These are phyloP conservation scores for Blastomyces gilchristii DNA, from an alignment of 2,329 filamentous ascomycete genomes.

Conservation along the genomic window DNA sequence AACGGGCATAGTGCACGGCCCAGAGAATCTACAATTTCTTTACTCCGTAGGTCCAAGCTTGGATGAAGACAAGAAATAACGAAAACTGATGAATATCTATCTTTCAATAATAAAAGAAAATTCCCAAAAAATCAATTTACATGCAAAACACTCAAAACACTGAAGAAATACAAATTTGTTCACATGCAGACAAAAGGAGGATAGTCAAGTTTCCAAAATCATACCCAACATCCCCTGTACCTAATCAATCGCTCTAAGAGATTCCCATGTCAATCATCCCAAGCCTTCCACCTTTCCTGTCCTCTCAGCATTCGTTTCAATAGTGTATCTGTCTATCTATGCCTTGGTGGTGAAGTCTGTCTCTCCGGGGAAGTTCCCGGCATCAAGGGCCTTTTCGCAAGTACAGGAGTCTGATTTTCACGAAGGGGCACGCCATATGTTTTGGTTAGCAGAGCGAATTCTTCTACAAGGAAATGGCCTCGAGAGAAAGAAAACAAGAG, in stretches of 20 bases:
- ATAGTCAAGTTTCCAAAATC: no score
- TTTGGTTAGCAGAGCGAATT: not conserved
- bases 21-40: no score
- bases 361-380: slow-evolving; percentile 58
- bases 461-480: not conserved
- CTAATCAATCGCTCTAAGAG: no score
- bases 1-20: no score
- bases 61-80: no score
- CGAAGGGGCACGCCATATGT: not conserved
- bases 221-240: no score
- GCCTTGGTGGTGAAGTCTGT: slow-evolving; percentile 73
- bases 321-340: slow-evolving; percentile 7
- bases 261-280: no score
- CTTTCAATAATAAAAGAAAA: not conserved
- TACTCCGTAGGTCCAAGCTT: no score
- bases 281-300: not conserved
- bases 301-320: not conserved
- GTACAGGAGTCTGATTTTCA: slow-evolving; percentile 54
- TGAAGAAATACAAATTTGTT: not conserved
- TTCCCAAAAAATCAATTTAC: not conserved
- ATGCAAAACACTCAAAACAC: not conserved
- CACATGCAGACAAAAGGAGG: not conserved
- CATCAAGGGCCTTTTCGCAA: slow-evolving; percentile 63
- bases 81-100: no score
- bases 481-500: not conserved